Percentiles rank a stretch among this genome's conserved stretches.
Evolutionary conservation across 108 stramenopile species (phyloP).

Genomic region (Fragilariopsis cylindrus): DNA sequence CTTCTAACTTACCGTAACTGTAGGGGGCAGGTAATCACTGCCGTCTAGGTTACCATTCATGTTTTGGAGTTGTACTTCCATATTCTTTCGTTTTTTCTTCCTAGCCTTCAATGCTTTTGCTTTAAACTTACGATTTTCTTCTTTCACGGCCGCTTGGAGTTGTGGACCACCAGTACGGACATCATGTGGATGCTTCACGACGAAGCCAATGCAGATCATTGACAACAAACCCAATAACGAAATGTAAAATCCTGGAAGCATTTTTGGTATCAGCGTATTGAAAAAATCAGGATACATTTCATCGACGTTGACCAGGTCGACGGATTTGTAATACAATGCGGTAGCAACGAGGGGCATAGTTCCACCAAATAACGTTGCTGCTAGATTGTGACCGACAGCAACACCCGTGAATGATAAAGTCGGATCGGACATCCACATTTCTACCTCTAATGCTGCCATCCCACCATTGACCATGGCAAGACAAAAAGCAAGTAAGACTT

Average conservation of each 20-base stretch:
- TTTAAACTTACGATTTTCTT: constrained; percentile 39
- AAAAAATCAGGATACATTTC: constrained; percentile 26
- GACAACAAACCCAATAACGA: constrained; percentile 47
- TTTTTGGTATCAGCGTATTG: constrained; percentile 46
- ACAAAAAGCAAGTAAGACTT: constrained; percentile 49
- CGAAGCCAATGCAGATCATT: constrained; percentile 32
- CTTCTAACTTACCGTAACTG: background rate
- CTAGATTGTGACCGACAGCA: constrained; percentile 62
- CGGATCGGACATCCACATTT: constrained; percentile 74
- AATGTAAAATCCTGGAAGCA: constrained; percentile 63
- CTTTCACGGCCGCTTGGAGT: constrained; percentile 41
- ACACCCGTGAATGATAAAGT: constrained; percentile 70
- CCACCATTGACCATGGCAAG: constrained; percentile 56
- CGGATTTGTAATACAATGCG: constrained; percentile 52
- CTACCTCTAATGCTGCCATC: constrained; percentile 71
- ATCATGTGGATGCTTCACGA: constrained; percentile 65
- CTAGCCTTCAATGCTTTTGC: constrained; percentile 2
- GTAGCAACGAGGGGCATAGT: constrained; percentile 72
- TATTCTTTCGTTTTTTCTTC: constrained; percentile 33
- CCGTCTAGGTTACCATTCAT: constrained; percentile 7
- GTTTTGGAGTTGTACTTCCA: constrained; percentile 30
- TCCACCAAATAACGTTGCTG: constrained; percentile 61
- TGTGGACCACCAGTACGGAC: constrained; percentile 50
- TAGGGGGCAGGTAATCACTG: constrained; percentile 17
- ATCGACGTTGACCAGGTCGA: constrained; percentile 19